Evolutionary conservation across 768 basidiomycete genomes (phyloP).

Genomic region (Leccinum truebloodii): DNA sequence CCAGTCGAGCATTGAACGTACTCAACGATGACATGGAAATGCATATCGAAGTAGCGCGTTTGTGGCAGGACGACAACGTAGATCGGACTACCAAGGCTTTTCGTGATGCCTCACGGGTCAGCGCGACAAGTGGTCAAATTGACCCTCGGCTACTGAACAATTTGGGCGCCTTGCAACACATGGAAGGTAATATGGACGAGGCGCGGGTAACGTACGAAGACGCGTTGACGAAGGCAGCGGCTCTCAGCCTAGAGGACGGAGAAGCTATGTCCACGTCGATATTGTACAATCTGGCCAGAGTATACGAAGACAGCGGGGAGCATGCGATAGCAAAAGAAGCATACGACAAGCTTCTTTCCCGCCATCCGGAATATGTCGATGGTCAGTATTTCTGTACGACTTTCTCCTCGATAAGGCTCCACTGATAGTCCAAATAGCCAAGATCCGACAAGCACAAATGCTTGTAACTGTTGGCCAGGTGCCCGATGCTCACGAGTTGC

Average conservation of each 20-base stretch:
- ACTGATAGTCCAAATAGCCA: conserved; percentile 55
- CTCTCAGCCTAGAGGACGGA: conserved; percentile 45
- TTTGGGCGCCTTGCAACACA: conserved; percentile 70
- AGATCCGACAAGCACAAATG: conserved; percentile 88
- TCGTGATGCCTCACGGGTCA: conserved; percentile 69
- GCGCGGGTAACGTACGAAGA: conserved; percentile 71
- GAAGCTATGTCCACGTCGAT: conserved; percentile 81
- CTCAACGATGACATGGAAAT: conserved; percentile 82
- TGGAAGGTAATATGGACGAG: conserved; percentile 50
- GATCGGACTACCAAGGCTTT: conserved; percentile 75
- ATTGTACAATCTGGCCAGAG: conserved; percentile 88
- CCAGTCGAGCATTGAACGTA: conserved; percentile 45
- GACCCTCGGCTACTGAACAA: conserved; percentile 82
- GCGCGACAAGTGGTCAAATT: conserved; percentile 47
- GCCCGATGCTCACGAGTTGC: conserved; percentile 81
- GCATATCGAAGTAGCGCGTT: conserved; percentile 84
- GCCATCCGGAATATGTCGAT: conserved; percentile 95
- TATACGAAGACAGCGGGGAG: conserved; percentile 85
- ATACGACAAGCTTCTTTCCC: conserved; percentile 81
- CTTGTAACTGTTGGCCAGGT: conserved; percentile 64
- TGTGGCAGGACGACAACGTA: conserved; percentile 83
- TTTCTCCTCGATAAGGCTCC: neutral
- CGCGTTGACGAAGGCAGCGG: conserved; percentile 61
- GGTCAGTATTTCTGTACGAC: conserved; percentile 52
- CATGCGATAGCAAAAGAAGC: conserved; percentile 75